A percentile compares a stretch with the other conserved stretches of the same genome.
Conservation (phyloP, 1,139 yeast genomes). For the Petasospora rhodanensis region DNA sequence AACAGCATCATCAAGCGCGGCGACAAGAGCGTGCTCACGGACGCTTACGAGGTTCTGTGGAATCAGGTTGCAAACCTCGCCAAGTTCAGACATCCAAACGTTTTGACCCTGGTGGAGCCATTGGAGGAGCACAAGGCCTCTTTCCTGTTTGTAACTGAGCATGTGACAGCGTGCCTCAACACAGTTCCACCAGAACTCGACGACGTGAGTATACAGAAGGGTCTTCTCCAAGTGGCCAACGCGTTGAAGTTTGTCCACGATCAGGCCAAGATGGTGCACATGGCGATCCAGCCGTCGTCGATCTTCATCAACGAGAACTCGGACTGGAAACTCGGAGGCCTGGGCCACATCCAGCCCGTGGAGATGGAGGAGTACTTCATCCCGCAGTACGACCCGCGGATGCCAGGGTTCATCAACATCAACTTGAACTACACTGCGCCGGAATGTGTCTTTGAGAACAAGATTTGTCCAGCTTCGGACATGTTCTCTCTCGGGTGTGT, state of each 20-base stretch:
- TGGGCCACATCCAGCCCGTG: conserved; percentile 47
- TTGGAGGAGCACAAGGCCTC: conserved; percentile 80
- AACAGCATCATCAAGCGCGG: conserved; percentile 42
- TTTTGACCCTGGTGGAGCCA: conserved; percentile 78
- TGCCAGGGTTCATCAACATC: conserved; percentile 67
- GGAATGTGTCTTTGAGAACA: conserved; percentile 57
- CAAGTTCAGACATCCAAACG: conserved; percentile 82
- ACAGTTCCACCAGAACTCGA: conserved; percentile 16
- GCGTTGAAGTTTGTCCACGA: conserved; percentile 81
- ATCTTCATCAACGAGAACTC: conserved; percentile 77
- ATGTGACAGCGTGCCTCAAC: conserved; percentile 43
- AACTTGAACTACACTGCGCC: conserved; percentile 78
- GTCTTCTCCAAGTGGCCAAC: conserved; percentile 71
- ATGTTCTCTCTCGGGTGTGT: conserved; percentile 79
- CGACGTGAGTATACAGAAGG: conserved; percentile 43
- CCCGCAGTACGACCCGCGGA: conserved; percentile 55
- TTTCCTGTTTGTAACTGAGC: conserved; percentile 81
- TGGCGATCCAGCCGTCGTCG: conserved; percentile 75
- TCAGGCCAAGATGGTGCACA: conserved; percentile 69
- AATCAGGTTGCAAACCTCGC: conserved; percentile 66
- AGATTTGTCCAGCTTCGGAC: conserved; percentile 66
- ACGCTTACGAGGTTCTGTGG: conserved; percentile 44
- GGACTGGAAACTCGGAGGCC: conserved; percentile 90
- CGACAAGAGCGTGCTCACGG: conserved; percentile 31
- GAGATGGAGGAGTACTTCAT: conserved; percentile 37